Evolutionary conservation across 192 early-diverging fungal species (phyloP).

Genomic region (Coemansia javaensis): DNA sequence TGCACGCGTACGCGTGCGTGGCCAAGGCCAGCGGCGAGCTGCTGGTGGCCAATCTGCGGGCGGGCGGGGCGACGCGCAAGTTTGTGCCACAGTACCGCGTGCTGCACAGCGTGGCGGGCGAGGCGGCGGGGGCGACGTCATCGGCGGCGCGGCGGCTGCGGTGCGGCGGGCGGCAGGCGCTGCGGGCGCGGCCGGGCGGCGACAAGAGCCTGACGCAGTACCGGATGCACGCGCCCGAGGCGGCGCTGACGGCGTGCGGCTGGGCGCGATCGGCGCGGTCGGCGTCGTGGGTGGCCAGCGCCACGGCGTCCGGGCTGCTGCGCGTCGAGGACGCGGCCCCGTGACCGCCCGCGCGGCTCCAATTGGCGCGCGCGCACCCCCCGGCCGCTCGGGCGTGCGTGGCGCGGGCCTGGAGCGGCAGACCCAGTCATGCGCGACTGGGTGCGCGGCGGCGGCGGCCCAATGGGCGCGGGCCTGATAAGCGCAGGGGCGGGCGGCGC

Average conservation of each 20-base stretch:
- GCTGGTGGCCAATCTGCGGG: conserved; percentile 9
- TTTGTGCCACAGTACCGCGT: conserved; percentile 4
- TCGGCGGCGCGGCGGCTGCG: not conserved
- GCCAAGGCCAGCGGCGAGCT: conserved; percentile 10
- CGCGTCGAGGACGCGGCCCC: conserved; percentile 25
- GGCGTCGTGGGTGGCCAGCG: conserved; percentile 28
- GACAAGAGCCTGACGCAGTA: not conserved
- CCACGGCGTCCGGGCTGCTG: conserved; percentile 17
- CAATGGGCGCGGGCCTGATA: too few species aligned
- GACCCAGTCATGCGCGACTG: too few species aligned
- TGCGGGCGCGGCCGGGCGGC: not conserved
- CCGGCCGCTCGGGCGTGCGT: too few species aligned
- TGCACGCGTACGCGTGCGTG: conserved; percentile 20
- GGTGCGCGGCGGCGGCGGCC: too few species aligned
- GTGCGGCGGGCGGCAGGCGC: not conserved
- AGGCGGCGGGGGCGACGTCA: not conserved
- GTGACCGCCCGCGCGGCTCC: too few species aligned
- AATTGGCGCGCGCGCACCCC: too few species aligned
- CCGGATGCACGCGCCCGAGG: conserved; percentile 13
- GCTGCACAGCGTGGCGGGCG: conserved; percentile 2
- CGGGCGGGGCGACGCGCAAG: not conserved
- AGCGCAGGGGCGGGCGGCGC: too few species aligned
- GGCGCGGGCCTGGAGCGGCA: too few species aligned
- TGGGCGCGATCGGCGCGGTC: conserved; percentile 33
- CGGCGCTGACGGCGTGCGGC: conserved; percentile 19